Evolutionary conservation across 2,329 filamentous ascomycete genomes (phyloP).

Genomic region (Colletotrichum sansevieriae): DNA sequence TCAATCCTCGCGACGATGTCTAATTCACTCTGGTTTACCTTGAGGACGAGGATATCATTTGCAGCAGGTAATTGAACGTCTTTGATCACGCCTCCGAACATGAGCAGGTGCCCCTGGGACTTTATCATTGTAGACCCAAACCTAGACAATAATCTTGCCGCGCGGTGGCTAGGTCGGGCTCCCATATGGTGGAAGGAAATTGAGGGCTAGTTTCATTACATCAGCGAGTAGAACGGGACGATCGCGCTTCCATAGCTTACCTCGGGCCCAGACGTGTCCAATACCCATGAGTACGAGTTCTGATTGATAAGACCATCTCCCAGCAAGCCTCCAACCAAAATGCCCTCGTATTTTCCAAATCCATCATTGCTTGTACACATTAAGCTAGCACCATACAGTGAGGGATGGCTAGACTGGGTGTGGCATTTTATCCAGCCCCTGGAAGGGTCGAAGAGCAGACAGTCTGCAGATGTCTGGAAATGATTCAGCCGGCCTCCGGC

Average conservation of each 20-base stretch:
- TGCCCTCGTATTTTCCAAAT: conserved; percentile 62
- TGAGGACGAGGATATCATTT: conserved; percentile 64
- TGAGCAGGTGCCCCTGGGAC: conserved; percentile 46
- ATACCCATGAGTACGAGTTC: conserved; percentile 75
- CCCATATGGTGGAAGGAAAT: conserved; percentile 11
- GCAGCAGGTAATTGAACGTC: conserved; percentile 57
- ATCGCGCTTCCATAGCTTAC: conserved; percentile 46
- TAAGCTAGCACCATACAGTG: conserved; percentile 60
- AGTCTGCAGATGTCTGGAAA: conserved; percentile 62
- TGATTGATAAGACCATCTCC: conserved; percentile 72
- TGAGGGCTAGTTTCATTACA: conserved; percentile 11
- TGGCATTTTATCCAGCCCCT: conserved; percentile 62
- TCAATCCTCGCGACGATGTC: conserved; percentile 59
- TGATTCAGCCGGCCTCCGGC: conserved; percentile 71
- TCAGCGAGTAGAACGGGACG: not conserved
- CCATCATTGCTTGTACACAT: conserved; percentile 45
- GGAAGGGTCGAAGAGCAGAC: conserved; percentile 64
- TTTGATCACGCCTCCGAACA: conserved; percentile 60
- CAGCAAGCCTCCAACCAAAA: conserved; percentile 80
- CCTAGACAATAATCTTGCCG: conserved; percentile 47
- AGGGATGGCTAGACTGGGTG: conserved; percentile 50
- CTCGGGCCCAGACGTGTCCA: conserved; percentile 56
- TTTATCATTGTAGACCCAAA: conserved; percentile 59
- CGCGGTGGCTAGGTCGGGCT: not conserved
- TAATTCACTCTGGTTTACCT: conserved; percentile 42